Conservation (phyloP, 257 asterid genomes). For the Henckelia pumila region DNA sequence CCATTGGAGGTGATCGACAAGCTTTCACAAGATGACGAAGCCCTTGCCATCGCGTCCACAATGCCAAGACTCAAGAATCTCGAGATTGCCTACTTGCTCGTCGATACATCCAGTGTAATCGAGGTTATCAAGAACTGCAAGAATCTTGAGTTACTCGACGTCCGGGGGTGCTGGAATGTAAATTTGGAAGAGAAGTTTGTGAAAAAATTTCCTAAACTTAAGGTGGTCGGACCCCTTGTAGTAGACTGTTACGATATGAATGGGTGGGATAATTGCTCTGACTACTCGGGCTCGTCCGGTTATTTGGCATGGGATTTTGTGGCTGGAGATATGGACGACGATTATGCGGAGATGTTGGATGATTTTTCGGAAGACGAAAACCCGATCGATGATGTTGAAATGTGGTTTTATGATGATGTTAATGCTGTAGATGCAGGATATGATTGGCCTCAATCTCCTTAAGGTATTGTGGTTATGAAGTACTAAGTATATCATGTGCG, state of each 20-base stretch:
- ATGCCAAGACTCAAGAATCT: constrained; percentile 81
- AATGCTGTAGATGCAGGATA: constrained; percentile 55
- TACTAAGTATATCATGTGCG: constrained; percentile 14
- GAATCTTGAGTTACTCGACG: constrained; percentile 60
- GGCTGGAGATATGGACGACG: constrained; percentile 48
- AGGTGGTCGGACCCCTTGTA: constrained; percentile 61
- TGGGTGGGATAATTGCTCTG: constrained; percentile 69
- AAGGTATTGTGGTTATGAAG: constrained; percentile 18
- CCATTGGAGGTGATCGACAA: constrained; percentile 60
- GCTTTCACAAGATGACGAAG: constrained; percentile 75
- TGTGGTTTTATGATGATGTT: constrained; percentile 73
- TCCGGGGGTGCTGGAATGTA: constrained; percentile 86
- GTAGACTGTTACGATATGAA: constrained; percentile 50
- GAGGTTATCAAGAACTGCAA: constrained; percentile 58
- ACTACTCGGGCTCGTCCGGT: constrained; percentile 55
- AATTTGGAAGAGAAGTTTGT: constrained; percentile 50
- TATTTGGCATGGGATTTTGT: constrained; percentile 73
- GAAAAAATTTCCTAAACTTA: constrained; percentile 45
- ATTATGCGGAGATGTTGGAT: constrained; percentile 39
- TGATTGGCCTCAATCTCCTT: constrained; percentile 87
- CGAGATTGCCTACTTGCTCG: constrained; percentile 75
- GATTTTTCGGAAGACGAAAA: constrained; percentile 55
- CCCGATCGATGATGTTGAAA: constrained; percentile 50
- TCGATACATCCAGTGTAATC: constrained; percentile 46
- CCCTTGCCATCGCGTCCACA: constrained; percentile 62